These are phyloP conservation scores for Rhynchospora breviuscula DNA, from an alignment of 176 grass and related monocot genomes.

Conservation along the genomic window DNA sequence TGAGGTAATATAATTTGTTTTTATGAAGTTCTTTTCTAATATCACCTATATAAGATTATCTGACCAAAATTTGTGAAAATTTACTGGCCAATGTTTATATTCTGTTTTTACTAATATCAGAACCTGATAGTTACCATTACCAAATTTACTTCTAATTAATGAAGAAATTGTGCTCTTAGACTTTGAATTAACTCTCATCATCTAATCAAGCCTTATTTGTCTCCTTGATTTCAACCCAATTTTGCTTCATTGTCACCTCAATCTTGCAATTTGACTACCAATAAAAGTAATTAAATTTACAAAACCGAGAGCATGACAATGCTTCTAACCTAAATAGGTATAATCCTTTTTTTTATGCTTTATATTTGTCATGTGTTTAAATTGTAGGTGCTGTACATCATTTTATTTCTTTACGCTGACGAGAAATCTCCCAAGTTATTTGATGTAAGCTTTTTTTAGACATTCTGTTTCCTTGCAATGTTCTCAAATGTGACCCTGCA, in stretches of 20 bases:
- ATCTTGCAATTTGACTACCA: neutral
- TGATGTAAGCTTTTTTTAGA: slow-evolving; percentile 40
- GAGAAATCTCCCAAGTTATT: slow-evolving; percentile 52
- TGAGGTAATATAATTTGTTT: slow-evolving; percentile 46
- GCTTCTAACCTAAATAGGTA: neutral
- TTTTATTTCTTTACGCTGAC: slow-evolving; percentile 65
- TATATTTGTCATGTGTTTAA: neutral
- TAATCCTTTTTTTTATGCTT: neutral
- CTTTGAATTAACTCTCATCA: neutral
- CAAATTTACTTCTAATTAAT: neutral
- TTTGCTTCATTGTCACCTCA: neutral
- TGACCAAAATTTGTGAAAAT: neutral
- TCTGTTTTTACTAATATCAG: neutral
- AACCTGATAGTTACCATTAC: neutral
- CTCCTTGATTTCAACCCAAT: neutral
- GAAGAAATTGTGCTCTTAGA: neutral
- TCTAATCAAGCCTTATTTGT: neutral
- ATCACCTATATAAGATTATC: neutral
- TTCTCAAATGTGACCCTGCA: neutral
- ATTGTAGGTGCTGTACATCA: slow-evolving; percentile 86
- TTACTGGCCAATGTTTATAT: neutral
- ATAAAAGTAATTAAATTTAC: neutral
- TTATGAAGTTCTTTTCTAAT: neutral
- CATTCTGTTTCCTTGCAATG: neutral
- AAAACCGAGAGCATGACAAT: neutral